Evolutionary conservation across 805 yeast species (phyloP), one percentile per base, ranked within the genome.

Genomic region (Metschnikowia gruessii): DNA sequence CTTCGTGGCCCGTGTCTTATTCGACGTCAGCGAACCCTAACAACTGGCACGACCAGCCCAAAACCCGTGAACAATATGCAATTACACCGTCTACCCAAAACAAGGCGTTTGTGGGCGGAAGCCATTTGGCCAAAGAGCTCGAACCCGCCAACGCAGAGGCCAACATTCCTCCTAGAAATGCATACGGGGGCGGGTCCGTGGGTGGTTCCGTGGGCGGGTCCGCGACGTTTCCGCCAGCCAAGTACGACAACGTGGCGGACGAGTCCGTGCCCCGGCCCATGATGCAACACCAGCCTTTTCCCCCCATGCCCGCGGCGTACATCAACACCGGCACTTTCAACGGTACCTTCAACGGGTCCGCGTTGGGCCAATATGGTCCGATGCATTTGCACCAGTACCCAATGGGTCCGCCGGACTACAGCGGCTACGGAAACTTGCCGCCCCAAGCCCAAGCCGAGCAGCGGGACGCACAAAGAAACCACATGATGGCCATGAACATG

Each of bases 381-480:
- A 36, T 51, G 28, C 56, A 51, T n/a, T 24, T 53, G 31, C 48
- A 46, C 13, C 48, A 17, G 5, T 45, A 46, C 32, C 50, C 38
- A n/a, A 35, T 46, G 13, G 44, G 34, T 33, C 53, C 45, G 8
- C 50, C 48, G 10, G 45, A 43, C 17, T 32, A 43, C 36, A 36
- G 37, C 16, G 40, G 36, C 21, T 46, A 45, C 26, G 50, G 46
- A 18, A 47, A 42, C 35, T 49, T 39, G 30, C 57, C 42, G 11
- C 37, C 45, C 19, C 57, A 34, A 13, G 37, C 45, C 19, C 57
- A 34, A 13, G 37, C 43, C 5, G 58, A 55, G 32, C 52, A 49
- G 26, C 53, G 58, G 58, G 57, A 53, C 13, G 53, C 4, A 38
- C 43, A 26, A 47, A 45, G 19, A 43, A 42, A 26, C 48, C 48